Percentiles rank a stretch among this genome's conserved stretches.
phyloP scores from a whole-genome alignment of 2,329 filamentous ascomycete species.

The Xylariales sp. region DNA sequence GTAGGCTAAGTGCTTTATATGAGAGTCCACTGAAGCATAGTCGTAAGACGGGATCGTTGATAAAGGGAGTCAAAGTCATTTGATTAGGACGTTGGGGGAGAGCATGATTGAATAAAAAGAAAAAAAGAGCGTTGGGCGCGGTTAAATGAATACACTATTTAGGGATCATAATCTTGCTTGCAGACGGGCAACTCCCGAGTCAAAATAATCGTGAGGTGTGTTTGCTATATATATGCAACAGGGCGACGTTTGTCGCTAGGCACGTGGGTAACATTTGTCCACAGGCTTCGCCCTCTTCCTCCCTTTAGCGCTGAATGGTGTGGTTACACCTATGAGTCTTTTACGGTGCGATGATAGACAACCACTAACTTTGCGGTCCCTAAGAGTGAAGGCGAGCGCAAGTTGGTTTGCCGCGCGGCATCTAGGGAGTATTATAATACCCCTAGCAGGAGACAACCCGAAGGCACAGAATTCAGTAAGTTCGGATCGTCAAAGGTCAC shows the following conservation, averaged over 20 bases:
- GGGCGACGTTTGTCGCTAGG: neutral
- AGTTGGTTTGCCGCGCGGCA: neutral
- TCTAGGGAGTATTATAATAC: neutral
- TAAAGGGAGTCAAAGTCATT: neutral
- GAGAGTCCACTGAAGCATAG: neutral
- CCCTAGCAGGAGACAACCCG: neutral
- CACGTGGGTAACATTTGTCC: neutral
- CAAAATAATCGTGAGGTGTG: neutral
- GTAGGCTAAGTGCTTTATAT: neutral
- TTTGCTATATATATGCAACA: neutral
- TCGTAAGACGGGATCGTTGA: neutral
- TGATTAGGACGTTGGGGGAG: neutral
- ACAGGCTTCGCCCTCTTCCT: neutral
- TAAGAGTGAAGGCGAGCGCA: too few relatives aligned
- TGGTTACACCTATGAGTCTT: neutral
- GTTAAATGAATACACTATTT: neutral
- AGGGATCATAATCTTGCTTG: neutral
- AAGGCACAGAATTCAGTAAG: neutral
- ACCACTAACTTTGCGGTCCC: too few relatives aligned
- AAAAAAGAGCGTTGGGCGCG: neutral
- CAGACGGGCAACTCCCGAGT: neutral
- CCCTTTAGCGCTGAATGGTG: neutral
- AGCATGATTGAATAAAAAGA: neutral
- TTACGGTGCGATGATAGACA: neutral
- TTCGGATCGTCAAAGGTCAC: constrained; percentile 24